phyloP scores from a whole-genome alignment of 192 early-diverging fungal species.

The Coemansia furcata region DNA sequence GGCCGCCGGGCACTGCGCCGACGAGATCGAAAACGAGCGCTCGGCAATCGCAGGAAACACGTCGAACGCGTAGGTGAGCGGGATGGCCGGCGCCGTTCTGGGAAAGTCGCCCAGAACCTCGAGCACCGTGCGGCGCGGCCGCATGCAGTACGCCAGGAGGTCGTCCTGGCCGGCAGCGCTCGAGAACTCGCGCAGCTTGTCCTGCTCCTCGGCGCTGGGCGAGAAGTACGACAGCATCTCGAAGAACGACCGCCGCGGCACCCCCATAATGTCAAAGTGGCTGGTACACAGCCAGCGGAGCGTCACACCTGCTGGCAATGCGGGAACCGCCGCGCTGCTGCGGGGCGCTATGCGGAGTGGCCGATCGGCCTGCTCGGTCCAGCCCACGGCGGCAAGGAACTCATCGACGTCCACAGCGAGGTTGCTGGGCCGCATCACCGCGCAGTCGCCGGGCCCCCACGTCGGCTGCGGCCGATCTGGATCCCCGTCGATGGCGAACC shows the following conservation, averaged over 20 bases:
- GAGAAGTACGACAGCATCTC: conserved; percentile 83
- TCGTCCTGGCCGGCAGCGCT: conserved; percentile 82
- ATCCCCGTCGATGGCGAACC: conserved; percentile 49
- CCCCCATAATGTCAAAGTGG: conserved; percentile 81
- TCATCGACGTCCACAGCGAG: conserved; percentile 60
- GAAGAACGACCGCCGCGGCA: conserved; percentile 89
- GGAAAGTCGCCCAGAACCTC: conserved; percentile 88
- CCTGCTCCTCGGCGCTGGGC: conserved; percentile 61
- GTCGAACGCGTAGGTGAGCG: conserved; percentile 80
- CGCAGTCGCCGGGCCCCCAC: conserved; percentile 75
- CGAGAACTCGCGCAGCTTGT: conserved; percentile 80
- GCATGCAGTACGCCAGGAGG: conserved; percentile 81
- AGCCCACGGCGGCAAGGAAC: conserved; percentile 63
- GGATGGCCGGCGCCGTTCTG: conserved; percentile 57
- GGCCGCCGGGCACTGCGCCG: conserved; percentile 31
- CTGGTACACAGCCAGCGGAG: conserved; percentile 72
- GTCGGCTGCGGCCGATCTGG: neutral
- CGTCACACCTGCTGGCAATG: conserved; percentile 42
- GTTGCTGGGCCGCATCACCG: conserved; percentile 75
- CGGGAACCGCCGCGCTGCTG: neutral
- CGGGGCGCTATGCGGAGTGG: conserved; percentile 6
- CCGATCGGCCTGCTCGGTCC: conserved; percentile 52
- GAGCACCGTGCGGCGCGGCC: conserved; percentile 71
- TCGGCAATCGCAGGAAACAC: conserved; percentile 77
- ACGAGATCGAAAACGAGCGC: conserved; percentile 85